Base-by-base conservation (phyloP, 768 basidiomycete genomes). In the Panaeolus cyanescens region DNA sequence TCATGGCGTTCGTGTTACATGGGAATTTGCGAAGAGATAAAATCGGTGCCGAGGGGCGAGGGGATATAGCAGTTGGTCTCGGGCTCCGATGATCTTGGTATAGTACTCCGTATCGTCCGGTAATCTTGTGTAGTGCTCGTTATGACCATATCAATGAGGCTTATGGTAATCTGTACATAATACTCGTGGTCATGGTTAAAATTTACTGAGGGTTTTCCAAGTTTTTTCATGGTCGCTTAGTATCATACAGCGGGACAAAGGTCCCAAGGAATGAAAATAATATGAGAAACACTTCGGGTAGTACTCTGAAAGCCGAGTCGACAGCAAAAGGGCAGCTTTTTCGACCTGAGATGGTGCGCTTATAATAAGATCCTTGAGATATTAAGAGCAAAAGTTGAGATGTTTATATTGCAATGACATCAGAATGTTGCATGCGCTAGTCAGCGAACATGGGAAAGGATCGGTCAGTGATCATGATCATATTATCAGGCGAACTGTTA, bases 41-140 rank as follows among this genome's bases (percentile, higher is more conserved):
- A 50, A 50, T 50, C 45, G 45, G 45, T 50, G 45, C 45, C 45
- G 45, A 50, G 45, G 39, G 39, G 39, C 39, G 39, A 42, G 39
- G 40, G 40, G 45, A 50, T 50, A 50, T 50, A 28, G 22, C 10
- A 50, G 13, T 28, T 50, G n/a, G 25, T 50, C 17, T 3, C 8
- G 17, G n/a, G 45, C 13, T 13, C 4, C 8, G 45, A 50, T 50
- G 5, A 28, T 50, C 45, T 28, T 28, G 1, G 39, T 42, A 20
- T 5, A 7, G 7, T 13, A 50, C 45, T 28, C 45, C 45, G 45
- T 3, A 15, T 13, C 45, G 25, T 50, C 45, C 45, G 45, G 45
- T 12, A 13, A 4, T 50, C 10, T 28, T 25, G 10, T 50, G 6
- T 28, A n/a, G n/a, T 12, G 15, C 25, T 50, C 25, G 45, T 50